Base-by-base conservation (phyloP, 495 filamentous ascomycete genomes). In the Talaromyces nanjingensis region DNA sequence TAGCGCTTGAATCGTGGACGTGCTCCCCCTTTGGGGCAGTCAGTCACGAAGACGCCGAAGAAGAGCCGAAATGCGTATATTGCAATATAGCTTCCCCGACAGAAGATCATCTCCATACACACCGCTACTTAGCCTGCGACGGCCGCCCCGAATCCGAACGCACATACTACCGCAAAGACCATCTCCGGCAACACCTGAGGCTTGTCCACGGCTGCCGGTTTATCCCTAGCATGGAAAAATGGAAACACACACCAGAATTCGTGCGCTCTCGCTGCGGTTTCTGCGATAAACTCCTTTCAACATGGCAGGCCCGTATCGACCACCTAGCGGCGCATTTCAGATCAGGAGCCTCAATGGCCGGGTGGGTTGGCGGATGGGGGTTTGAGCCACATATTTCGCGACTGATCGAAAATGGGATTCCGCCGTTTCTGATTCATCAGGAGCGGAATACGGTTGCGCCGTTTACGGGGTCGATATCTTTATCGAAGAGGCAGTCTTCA, bases 121-220 rank as follows among this genome's bases (percentile, higher is more conserved):
- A 91, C 72, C 87, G 88, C 66, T 82, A 86, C 71, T 77, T 78
- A 2, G 74, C 82, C 20, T 93, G 89, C 67, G 81, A 84, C 56
- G 84, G 87, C 66, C 79, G 87, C 14, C 79, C 85, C 2, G 64
- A 80, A 5, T 79, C 82, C 60, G 81, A 85, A 42, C 83, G 88
- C 6, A 88, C 87, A 1, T 93, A 91, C 68, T 90, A 88, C 64
- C 82, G 89, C 11, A 93, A 92, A 72, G 90, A 93, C 67, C 90
- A 92, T 70, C 79, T 93, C 6, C 79, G 87, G 14, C 89, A 93
- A 67, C 90, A 93, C 66, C 73, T 93, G 8, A 82, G 87, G 42
- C 79, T 91, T 5, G 83, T 90, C 20, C 90, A 93, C 69, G 75
- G 80, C 39, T 81, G 84, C 61, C 84, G 84, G 61, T 86, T 89